phyloP scores from a whole-genome alignment of 176 grass and related monocot species.

The Ampelocalamus luodianensis region DNA sequence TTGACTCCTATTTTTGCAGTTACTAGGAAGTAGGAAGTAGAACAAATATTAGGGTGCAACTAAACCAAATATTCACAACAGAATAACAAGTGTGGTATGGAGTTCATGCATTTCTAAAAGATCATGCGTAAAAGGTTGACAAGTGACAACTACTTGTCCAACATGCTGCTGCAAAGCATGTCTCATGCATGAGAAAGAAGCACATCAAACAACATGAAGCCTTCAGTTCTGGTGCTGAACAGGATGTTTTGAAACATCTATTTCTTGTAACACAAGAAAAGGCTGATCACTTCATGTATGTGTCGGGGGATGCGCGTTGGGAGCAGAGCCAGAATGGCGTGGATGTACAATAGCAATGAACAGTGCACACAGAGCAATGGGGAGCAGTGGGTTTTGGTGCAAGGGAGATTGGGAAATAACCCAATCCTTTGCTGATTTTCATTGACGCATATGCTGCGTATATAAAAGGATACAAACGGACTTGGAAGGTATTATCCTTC shows the following conservation, averaged over 20 bases:
- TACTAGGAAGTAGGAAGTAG: conserved; percentile 17
- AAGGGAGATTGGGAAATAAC: too few relatives aligned
- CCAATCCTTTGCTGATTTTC: too few relatives aligned
- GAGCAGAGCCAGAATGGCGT: too few relatives aligned
- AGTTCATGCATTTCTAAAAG: not conserved
- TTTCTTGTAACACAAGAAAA: not conserved
- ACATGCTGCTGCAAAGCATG: not conserved
- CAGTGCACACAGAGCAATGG: too few relatives aligned
- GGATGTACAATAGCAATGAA: too few relatives aligned
- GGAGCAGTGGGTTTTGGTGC: too few relatives aligned
- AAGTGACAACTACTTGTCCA: not conserved
- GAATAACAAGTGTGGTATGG: not conserved
- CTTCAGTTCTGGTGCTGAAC: not conserved
- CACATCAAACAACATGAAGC: not conserved
- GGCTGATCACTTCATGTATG: not conserved
- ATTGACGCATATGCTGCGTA: too few relatives aligned
- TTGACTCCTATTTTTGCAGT: conserved; percentile 4
- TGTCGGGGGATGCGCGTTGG: too few relatives aligned
- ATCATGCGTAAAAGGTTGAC: conserved; percentile 1
- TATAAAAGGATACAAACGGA: too few relatives aligned
- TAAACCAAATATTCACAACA: not conserved
- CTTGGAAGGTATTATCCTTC: too few relatives aligned
- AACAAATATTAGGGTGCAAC: conserved; percentile 13
- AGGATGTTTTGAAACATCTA: not conserved
- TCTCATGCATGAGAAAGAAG: not conserved